Conservation (phyloP, 2,329 filamentous ascomycete genomes). For the Alternaria tenuissima region DNA sequence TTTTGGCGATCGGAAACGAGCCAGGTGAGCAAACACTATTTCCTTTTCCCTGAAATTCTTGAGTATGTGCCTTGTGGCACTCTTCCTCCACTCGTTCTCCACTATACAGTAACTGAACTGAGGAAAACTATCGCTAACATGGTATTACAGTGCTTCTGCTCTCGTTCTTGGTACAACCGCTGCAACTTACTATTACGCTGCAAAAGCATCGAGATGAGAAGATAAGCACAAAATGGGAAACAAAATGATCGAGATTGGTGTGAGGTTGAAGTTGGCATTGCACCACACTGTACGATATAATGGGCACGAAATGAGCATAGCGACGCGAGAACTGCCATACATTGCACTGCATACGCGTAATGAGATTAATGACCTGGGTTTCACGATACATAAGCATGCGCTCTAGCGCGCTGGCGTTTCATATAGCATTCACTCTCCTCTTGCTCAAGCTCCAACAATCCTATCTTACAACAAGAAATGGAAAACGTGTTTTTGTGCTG, state of each 20-base stretch:
- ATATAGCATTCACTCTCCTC: conserved; percentile 7
- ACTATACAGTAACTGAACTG: background rate
- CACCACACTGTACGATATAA: background rate
- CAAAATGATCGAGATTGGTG: background rate
- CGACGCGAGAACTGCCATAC: background rate
- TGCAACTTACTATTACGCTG: conserved; percentile 20
- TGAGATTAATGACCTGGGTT: conserved; percentile 4
- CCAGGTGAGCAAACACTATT: conserved; percentile 30
- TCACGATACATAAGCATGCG: conserved; percentile 2
- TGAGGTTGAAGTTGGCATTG: background rate
- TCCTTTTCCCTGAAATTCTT: background rate
- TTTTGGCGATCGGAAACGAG: conserved; percentile 31
- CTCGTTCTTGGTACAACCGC: conserved; percentile 16
- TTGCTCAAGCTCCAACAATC: background rate
- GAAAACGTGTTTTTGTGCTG: background rate
- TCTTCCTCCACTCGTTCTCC: background rate
- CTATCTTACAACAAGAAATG: background rate
- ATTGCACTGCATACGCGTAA: background rate
- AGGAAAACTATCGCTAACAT: conserved; percentile 6
- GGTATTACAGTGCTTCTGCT: conserved; percentile 11
- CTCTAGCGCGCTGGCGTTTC: conserved; percentile 4
- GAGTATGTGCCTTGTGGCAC: conserved; percentile 6
- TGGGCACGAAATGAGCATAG: background rate
- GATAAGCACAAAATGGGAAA: background rate
- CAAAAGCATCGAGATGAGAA: conserved; percentile 5